Conservation (phyloP, 345 rosid species). For the Populus tremula region DNA sequence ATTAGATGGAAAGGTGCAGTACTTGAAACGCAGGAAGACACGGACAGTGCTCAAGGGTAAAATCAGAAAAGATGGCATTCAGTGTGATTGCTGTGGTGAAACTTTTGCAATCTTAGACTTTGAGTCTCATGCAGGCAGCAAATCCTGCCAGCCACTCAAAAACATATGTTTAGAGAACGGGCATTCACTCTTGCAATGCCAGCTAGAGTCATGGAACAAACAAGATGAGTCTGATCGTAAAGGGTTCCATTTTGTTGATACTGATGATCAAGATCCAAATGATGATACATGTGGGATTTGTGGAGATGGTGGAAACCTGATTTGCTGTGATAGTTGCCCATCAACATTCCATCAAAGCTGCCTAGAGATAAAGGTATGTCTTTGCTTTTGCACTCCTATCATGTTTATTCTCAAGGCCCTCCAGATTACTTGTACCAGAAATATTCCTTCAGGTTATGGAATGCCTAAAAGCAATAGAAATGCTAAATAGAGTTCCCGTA, state of each 20-base stretch:
- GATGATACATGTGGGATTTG: conserved; percentile 97
- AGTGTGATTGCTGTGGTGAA: conserved; percentile 70
- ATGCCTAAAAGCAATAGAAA: background rate
- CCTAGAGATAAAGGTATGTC: conserved; percentile 66
- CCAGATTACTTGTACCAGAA: background rate
- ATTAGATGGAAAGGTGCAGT: conserved; percentile 57
- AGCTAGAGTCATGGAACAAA: conserved; percentile 66
- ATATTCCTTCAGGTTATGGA: background rate
- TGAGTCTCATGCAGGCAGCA: conserved; percentile 66
- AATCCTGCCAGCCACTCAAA: conserved; percentile 43
- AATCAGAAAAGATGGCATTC: conserved; percentile 62
- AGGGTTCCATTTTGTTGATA: conserved; percentile 65
- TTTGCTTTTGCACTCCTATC: background rate
- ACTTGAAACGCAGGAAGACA: conserved; percentile 40
- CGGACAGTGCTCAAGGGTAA: conserved; percentile 42
- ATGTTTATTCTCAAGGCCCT: background rate
- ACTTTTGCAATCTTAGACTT: conserved; percentile 49
- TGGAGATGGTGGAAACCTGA: conserved; percentile 94
- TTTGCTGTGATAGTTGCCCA: conserved; percentile 94
- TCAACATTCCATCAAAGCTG: conserved; percentile 93
- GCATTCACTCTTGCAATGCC: conserved; percentile 64
- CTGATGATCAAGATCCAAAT: conserved; percentile 69
- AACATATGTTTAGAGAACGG: conserved; percentile 69
- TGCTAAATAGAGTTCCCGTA: background rate
- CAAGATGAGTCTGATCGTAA: conserved; percentile 49